Evolutionary conservation across 1,284 basidiomycete genomes (phyloP).

Genomic region (Naganishia sp.): DNA sequence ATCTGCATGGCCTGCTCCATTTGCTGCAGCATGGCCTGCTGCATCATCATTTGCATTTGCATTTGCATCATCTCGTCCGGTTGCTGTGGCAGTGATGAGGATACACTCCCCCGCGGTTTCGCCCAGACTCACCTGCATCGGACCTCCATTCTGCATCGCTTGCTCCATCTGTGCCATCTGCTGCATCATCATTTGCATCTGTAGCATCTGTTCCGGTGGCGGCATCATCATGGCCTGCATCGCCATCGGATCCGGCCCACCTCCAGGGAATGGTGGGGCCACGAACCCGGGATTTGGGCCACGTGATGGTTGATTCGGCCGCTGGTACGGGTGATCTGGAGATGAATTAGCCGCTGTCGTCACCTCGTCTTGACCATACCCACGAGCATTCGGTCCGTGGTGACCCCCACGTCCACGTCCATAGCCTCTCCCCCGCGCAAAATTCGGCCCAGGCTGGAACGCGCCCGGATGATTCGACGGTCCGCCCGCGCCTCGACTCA

Average conservation of each 20-base stretch:
- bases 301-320: conserved; percentile 8
- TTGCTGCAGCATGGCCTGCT: conserved; percentile 32
- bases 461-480: conserved; percentile 34
- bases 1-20: conserved; percentile 44
- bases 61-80: conserved; percentile 54
- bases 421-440: conserved; percentile 33
- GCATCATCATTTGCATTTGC: conserved; percentile 45
- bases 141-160: conserved; percentile 1
- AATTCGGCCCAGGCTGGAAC: conserved; percentile 37
- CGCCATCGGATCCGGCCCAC: conserved; percentile 23
- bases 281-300: conserved; percentile 17
- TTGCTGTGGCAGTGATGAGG: conserved; percentile 39
- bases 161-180: conserved; percentile 44
- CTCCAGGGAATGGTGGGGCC: conserved; percentile 16
- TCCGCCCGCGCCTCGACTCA: conserved; percentile 36
- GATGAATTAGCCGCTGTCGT: too few relatives aligned
- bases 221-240: conserved; percentile 55
- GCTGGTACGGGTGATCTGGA: conserved; percentile 19
- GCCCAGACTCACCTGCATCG: background rate
- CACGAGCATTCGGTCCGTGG: background rate
- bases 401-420: conserved; percentile 16
- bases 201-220: conserved; percentile 55
- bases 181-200: conserved; percentile 54
- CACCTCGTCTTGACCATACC: background rate
- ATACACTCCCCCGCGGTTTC: background rate